These are phyloP conservation scores for Neofusicoccum sp. DNA, from an alignment of 2,329 filamentous ascomycete species.

Conservation along the genomic window DNA sequence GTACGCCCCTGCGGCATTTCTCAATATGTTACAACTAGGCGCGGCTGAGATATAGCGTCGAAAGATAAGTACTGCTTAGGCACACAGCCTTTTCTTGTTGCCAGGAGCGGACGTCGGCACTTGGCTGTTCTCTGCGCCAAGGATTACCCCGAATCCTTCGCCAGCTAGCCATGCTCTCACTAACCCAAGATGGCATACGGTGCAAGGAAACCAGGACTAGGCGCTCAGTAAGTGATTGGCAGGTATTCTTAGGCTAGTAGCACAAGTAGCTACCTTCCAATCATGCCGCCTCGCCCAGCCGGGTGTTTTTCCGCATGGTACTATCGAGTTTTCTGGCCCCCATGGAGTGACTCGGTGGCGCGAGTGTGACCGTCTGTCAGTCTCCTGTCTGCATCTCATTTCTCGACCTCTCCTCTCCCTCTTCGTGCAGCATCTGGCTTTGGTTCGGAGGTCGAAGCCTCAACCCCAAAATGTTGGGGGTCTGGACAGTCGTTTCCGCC, in stretches of 20 bases:
- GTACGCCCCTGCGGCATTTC: too few species aligned
- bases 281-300: background rate
- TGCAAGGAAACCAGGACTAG: background rate
- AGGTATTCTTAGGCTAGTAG: background rate
- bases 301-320: background rate
- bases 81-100: too few species aligned
- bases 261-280: background rate
- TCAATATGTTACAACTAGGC: too few species aligned
- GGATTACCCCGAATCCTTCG: too few species aligned
- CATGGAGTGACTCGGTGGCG: conserved; percentile 4
- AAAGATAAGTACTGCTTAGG: too few species aligned
- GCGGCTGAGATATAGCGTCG: too few species aligned
- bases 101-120: too few species aligned
- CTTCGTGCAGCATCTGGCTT: background rate
- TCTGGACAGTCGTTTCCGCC: background rate
- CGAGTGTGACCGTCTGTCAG: background rate
- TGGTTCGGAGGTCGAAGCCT: background rate
- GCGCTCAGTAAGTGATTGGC: background rate
- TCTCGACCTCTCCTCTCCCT: background rate
- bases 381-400: conserved; percentile 3
- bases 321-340: conserved; percentile 5
- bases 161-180: too few species aligned
- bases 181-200: too few species aligned
- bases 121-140: too few species aligned
- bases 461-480: background rate